These are phyloP conservation scores for Geopyxis carbonaria DNA, from an alignment of 495 filamentous ascomycete genomes.

Conservation along the genomic window DNA sequence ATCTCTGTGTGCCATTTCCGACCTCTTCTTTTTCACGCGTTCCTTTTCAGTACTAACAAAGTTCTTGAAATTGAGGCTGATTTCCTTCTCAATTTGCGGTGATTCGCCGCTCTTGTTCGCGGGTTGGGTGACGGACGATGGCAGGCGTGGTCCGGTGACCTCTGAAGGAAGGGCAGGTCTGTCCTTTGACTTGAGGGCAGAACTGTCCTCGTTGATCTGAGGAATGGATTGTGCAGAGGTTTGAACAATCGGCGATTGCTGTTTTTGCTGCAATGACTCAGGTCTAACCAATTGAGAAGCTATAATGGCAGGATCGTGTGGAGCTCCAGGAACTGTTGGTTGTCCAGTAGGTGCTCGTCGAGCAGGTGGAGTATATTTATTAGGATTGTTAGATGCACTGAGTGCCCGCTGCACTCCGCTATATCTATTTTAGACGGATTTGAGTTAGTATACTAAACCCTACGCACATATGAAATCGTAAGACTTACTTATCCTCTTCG, in stretches of 20 bases:
- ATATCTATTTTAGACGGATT: constrained; percentile 39
- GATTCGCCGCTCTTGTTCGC: constrained; percentile 1
- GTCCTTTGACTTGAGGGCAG: constrained; percentile 20
- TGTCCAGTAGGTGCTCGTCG: constrained; percentile 58
- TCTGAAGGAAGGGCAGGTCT: constrained; percentile 18
- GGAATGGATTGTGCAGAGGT: too few species aligned
- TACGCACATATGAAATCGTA: not conserved
- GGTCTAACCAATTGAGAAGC: constrained; percentile 48
- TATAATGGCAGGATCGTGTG: constrained; percentile 68
- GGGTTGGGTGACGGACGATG: too few species aligned
- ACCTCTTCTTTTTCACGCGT: constrained; percentile 52
- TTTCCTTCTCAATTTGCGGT: constrained; percentile 12
- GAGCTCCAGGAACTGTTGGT: constrained; percentile 52
- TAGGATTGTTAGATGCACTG: constrained; percentile 37
- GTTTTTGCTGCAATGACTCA: constrained; percentile 30
- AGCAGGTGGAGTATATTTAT: constrained; percentile 81
- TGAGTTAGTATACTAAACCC: constrained; percentile 1
- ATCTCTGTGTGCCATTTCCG: constrained; percentile 47
- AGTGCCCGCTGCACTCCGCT: constrained; percentile 64
- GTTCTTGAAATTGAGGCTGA: constrained; percentile 21
- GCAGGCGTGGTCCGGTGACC: too few species aligned
- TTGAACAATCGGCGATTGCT: constrained; percentile 13
- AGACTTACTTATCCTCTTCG: constrained; percentile 78
- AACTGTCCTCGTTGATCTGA: constrained; percentile 7
- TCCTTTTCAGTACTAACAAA: constrained; percentile 47